These are phyloP conservation scores for Candida sithepensis DNA, from an alignment of 805 yeast species.

Conservation along the genomic window DNA sequence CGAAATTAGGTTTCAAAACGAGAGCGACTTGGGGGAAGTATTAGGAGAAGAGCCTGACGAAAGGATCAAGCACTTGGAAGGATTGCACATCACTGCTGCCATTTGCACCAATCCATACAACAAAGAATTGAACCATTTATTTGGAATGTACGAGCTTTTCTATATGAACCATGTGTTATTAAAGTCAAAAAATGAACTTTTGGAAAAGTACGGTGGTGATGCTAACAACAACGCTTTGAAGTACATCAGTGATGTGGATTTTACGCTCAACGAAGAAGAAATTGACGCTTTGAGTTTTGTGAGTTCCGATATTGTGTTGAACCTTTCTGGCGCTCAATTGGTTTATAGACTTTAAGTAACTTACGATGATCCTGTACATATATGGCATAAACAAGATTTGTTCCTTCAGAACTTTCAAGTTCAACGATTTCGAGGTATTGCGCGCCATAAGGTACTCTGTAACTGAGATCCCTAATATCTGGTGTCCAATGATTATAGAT, in stretches of 20 bases:
- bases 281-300: slow-evolving; percentile 12
- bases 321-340: slow-evolving; percentile 15
- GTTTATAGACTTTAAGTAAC: slow-evolving; percentile 7
- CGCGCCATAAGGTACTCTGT: too few species aligned
- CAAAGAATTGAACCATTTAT: slow-evolving; percentile 5
- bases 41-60: slow-evolving; percentile 16
- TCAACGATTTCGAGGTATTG: too few species aligned
- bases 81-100: slow-evolving; percentile 21
- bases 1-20: slow-evolving; percentile 8
- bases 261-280: slow-evolving; percentile 8
- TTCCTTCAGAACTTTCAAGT: too few species aligned
- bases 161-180: slow-evolving; percentile 24
- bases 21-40: slow-evolving; percentile 15
- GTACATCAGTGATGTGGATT: slow-evolving; percentile 15
- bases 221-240: slow-evolving; percentile 7
- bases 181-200: slow-evolving; percentile 17
- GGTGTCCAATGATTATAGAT: too few species aligned
- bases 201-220: slow-evolving; percentile 16
- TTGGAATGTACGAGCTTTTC: slow-evolving; percentile 26
- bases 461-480: too few species aligned
- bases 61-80: slow-evolving; percentile 8
- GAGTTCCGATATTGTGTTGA: slow-evolving; percentile 11
- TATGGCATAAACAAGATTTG: too few species aligned
- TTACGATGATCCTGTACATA: not conserved
- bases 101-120: slow-evolving; percentile 2